phyloP scores from a whole-genome alignment of 257 asterid genomes.

The Petunia axillaris region DNA sequence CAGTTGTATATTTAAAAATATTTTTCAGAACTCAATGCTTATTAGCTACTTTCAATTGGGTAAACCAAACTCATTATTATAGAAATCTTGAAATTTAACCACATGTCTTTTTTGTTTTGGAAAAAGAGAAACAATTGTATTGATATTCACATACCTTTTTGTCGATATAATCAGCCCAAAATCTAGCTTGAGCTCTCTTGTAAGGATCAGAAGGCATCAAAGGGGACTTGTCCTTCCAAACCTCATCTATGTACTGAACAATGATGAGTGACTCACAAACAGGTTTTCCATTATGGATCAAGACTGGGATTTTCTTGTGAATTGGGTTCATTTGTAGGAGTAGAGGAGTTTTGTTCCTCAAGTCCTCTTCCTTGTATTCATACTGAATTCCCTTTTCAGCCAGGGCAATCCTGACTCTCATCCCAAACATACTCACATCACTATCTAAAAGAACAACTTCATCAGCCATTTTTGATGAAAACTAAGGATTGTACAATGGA shows the following conservation, averaged over 20 bases:
- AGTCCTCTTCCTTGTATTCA: slow-evolving; percentile 22
- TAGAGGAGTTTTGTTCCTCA: slow-evolving; percentile 13
- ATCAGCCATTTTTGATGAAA: slow-evolving; percentile 18
- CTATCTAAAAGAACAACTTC: no score
- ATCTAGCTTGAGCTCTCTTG: background rate
- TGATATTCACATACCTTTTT: background rate
- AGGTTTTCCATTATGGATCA: slow-evolving; percentile 21
- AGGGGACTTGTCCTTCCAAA: slow-evolving; percentile 25
- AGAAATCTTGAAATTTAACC: no score
- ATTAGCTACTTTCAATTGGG: no score
- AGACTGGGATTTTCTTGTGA: slow-evolving; percentile 35
- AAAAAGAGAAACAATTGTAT: background rate
- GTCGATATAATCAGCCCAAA: slow-evolving; percentile 30
- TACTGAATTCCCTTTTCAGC: slow-evolving; percentile 30
- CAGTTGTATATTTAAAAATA: no score
- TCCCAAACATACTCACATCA: slow-evolving; percentile 25
- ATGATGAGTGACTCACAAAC: slow-evolving; percentile 28
- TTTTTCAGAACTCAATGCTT: no score
- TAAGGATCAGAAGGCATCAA: slow-evolving; percentile 25
- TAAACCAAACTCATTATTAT: no score
- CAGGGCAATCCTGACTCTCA: slow-evolving; percentile 35
- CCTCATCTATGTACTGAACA: slow-evolving; percentile 36
- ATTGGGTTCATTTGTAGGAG: slow-evolving; percentile 42
- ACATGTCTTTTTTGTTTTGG: no score
- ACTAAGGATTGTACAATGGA: no score